Evolutionary conservation across 768 basidiomycete genomes (phyloP).

Genomic region (Suillus fuscotomentosus): DNA sequence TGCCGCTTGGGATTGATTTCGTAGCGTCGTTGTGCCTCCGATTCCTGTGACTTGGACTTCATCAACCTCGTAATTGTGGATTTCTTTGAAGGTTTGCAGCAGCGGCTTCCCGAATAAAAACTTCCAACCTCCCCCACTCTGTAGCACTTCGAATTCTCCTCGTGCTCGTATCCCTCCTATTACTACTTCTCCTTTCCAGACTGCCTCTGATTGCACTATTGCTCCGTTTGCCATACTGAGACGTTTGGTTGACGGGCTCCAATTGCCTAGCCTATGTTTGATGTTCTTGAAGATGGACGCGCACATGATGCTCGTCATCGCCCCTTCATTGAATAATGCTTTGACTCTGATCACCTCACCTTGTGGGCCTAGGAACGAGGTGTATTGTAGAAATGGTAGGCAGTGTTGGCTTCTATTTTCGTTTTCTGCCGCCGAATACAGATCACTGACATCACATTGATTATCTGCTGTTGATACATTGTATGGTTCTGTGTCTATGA

Average conservation of each 20-base stretch:
- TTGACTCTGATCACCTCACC: slow-evolving; percentile 13
- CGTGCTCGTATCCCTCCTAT: not conserved
- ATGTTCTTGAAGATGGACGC: not conserved
- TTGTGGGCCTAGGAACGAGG: slow-evolving; percentile 5
- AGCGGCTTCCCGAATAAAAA: slow-evolving; percentile 30
- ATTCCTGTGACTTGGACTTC: not conserved
- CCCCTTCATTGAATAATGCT: slow-evolving; percentile 28
- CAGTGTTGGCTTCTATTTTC: fast-evolving
- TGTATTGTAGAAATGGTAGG: not conserved
- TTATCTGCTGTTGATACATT: not conserved
- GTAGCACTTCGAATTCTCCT: not conserved
- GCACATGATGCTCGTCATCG: slow-evolving; percentile 5
- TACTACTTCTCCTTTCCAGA: not conserved
- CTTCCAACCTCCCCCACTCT: slow-evolving; percentile 16
- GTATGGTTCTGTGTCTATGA: not conserved
- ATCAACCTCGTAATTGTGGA: slow-evolving; percentile 22
- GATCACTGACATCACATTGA: not conserved
- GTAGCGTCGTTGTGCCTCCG: not conserved
- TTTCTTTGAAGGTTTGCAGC: slow-evolving; percentile 17
- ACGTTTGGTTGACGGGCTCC: not conserved
- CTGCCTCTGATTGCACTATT: not conserved
- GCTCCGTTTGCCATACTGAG: not conserved
- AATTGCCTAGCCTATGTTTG: not conserved
- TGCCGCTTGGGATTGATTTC: not conserved
- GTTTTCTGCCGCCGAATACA: not conserved